These are phyloP conservation scores for Nyssa sinensis DNA, from an alignment of 148 eudicot species.

Conservation along the genomic window DNA sequence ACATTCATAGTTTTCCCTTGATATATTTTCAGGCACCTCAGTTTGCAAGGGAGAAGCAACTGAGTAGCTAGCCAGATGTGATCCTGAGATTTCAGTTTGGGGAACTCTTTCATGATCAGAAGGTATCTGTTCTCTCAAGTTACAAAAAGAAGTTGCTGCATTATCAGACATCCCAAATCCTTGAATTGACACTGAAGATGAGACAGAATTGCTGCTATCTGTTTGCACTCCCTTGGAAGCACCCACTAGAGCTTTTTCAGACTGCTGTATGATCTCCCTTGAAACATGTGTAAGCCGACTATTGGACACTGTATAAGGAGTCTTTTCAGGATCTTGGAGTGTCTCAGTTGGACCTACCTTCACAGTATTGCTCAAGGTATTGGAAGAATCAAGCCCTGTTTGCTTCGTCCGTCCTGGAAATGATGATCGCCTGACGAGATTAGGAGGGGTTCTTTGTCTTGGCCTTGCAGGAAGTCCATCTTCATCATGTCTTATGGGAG, in stretches of 20 bases:
- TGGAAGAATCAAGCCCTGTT: conserved; percentile 27
- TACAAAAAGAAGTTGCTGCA: conserved; percentile 43
- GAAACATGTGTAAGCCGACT: conserved; percentile 16
- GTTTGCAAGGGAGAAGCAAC: conserved; percentile 35
- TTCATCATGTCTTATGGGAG: conserved; percentile 39
- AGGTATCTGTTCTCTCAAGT: conserved; percentile 31
- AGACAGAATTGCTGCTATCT: conserved; percentile 50
- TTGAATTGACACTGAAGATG: conserved; percentile 74
- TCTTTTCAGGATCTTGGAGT: conserved; percentile 22
- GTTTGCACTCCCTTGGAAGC: conserved; percentile 27
- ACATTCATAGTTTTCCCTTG: conserved; percentile 19
- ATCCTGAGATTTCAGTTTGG: conserved; percentile 35
- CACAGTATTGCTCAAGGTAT: conserved; percentile 18
- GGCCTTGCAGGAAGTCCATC: conserved; percentile 52
- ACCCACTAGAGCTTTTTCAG: conserved; percentile 13
- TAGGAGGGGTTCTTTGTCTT: conserved; percentile 81
- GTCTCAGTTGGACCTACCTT: conserved; percentile 26
- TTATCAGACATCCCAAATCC: conserved; percentile 78
- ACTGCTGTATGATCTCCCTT: conserved; percentile 26
- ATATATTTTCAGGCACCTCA: conserved; percentile 30
- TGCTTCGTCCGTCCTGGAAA: conserved; percentile 49
- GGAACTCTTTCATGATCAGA: conserved; percentile 33
- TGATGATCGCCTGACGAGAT: conserved; percentile 55
- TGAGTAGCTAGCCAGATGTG: conserved; percentile 32
- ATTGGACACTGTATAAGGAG: conserved; percentile 9